Evolutionary conservation across 176 grass and related monocot genomes (phyloP), one percentile per base, ranked within the genome.

Genomic region (Musa beccarii): DNA sequence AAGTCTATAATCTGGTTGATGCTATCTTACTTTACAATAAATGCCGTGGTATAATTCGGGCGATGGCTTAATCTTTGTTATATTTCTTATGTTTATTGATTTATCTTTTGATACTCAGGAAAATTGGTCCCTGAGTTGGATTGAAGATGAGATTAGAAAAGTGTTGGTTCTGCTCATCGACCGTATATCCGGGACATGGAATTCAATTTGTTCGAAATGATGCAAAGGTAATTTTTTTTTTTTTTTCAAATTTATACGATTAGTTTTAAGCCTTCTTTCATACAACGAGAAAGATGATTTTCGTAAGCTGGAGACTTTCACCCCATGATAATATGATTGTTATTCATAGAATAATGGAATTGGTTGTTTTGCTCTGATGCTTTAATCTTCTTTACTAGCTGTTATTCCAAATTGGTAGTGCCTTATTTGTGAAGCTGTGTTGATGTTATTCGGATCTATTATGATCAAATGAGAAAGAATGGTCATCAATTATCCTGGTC

Each of bases 161-260:
- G 86, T 99, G 96, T 79, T 92, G 95, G 96, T 99, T 99, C 87
- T 99, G 95, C 79, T 96, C 92, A 29, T 96, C 92, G 28, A 96
- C 92, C 57, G 64, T 96, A 75, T 96, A 96, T 66, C 89, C 91
- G 5, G 91, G 91, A 34, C 96, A 99, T 68, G 89, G 91, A 55
- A 99, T 95, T 84, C 96, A 99, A 69, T 99, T 99, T 76, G 96
- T 95, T 15, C 83, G 89, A 76, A 99, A 95, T 70, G 96, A 99
- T 68, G 96, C 96, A 73, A 99, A 94, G 91, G 96, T 92, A 13
- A 20, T 34, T 70, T 62, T 72, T 43, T 24, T 59, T 71, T 54
- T 16, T 24, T 75, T 53, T 79, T 28, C 26, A 28, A 28, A 6
- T 43, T 43, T 43, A 6, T 17, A 68, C 10, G 71, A 0, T 14